Conservation (phyloP, 768 basidiomycete species). For the Mrakia frigida region DNA sequence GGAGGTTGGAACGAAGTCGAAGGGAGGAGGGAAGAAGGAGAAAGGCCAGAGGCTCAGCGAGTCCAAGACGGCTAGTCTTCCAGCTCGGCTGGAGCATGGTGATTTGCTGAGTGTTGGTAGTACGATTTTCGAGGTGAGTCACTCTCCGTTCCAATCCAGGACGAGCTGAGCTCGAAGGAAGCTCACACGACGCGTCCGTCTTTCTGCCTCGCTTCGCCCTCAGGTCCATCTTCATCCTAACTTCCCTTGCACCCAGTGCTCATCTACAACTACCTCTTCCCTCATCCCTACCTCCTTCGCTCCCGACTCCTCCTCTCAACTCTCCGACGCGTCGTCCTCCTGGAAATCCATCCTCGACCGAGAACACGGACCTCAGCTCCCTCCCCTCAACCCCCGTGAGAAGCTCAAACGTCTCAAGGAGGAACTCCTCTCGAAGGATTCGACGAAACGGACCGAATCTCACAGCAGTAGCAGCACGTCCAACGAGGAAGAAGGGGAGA, state of each 20-base stretch:
- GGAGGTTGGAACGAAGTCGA: neutral
- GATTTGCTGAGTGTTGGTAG: conserved; percentile 21
- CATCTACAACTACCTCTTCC: conserved; percentile 2
- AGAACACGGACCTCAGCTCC: conserved; percentile 7
- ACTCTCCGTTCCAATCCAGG: neutral
- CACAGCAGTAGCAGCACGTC: neutral
- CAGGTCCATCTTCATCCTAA: conserved; percentile 28
- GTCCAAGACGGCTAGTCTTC: conserved; percentile 24
- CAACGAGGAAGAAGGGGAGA: neutral
- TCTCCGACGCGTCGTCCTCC: neutral
- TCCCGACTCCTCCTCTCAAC: neutral
- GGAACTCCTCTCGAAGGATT: conserved; percentile 5
- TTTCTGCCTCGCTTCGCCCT: neutral
- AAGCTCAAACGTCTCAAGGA: conserved; percentile 1
- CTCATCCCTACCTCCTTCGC: conserved; percentile 30
- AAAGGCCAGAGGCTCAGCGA: conserved; percentile 25
- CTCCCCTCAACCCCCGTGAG: conserved; percentile 10
- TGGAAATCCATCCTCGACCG: conserved; percentile 15
- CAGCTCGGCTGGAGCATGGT: conserved; percentile 15
- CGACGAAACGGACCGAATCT: neutral
- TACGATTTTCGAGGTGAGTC: conserved; percentile 28
- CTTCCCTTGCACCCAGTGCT: conserved; percentile 27
- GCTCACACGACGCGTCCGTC: neutral
- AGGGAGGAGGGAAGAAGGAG: neutral
- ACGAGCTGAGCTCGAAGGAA: neutral